Conservation (phyloP, 1,284 basidiomycete species). For the Gomphus sp. region DNA sequence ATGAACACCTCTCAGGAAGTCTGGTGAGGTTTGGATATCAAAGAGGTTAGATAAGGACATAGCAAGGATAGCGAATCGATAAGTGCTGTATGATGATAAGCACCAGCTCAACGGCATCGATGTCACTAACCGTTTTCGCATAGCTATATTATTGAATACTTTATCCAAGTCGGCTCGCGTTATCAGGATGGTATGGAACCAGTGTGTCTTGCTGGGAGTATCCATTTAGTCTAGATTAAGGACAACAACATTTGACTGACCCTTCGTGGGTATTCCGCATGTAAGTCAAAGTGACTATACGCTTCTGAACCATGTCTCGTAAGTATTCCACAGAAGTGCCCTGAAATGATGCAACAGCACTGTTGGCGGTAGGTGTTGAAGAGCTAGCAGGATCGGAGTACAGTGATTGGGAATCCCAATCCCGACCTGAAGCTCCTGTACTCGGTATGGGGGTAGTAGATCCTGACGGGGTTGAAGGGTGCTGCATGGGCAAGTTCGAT, state of each 20-base stretch:
- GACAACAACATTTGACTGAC: conserved; percentile 31
- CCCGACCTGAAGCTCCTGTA: conserved; percentile 35
- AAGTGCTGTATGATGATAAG: conserved; percentile 39
- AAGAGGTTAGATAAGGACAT: conserved; percentile 77
- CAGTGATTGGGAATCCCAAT: conserved; percentile 61
- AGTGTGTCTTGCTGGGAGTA: conserved; percentile 59
- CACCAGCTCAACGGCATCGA: neutral
- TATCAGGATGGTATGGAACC: conserved; percentile 83
- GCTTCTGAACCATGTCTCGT: conserved; percentile 69
- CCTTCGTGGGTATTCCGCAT: conserved; percentile 78
- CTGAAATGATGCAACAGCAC: conserved; percentile 32
- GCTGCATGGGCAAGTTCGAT: conserved; percentile 21
- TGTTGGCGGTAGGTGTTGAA: conserved; percentile 24
- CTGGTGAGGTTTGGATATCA: conserved; percentile 69
- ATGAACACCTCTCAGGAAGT: conserved; percentile 65
- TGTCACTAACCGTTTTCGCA: conserved; percentile 62
- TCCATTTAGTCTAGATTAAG: conserved; percentile 4
- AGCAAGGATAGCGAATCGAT: conserved; percentile 71
- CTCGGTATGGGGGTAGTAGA: conserved; percentile 28
- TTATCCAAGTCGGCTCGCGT: conserved; percentile 62
- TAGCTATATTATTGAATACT: conserved; percentile 61
- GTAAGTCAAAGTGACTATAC: conserved; percentile 77
- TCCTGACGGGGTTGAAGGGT: conserved; percentile 11
- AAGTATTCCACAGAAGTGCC: conserved; percentile 68
- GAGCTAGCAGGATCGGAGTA: conserved; percentile 35